A percentile compares a stretch with the other conserved stretches of the same genome.
phyloP scores from a whole-genome alignment of 2,329 filamentous ascomycete genomes.

The Allantophomopsis lycopodina region DNA sequence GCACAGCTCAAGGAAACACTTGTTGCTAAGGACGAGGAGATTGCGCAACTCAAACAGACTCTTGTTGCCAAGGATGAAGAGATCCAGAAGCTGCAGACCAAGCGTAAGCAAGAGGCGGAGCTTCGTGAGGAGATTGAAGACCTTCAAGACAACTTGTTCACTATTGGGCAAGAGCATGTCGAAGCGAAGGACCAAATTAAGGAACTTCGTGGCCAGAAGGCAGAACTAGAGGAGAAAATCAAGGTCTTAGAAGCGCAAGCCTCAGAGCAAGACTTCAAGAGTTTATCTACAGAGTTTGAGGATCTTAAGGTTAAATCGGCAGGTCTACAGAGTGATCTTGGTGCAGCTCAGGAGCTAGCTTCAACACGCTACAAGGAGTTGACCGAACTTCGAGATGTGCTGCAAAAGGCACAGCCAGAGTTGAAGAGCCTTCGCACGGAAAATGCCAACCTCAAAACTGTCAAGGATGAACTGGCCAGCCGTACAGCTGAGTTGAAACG shows the following conservation, averaged over 20 bases:
- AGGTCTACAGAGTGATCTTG: slow-evolving; percentile 68
- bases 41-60: slow-evolving; percentile 13
- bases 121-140: slow-evolving; percentile 77
- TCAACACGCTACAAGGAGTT: slow-evolving; percentile 82
- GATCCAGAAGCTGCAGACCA: slow-evolving; percentile 57
- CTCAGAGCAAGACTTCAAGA: slow-evolving; percentile 14
- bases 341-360: slow-evolving; percentile 74
- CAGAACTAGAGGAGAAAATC: slow-evolving; percentile 39
- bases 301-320: slow-evolving; percentile 57
- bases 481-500: slow-evolving; percentile 51
- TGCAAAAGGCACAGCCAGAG: slow-evolving; percentile 81
- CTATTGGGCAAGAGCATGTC: slow-evolving; percentile 72
- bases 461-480: slow-evolving; percentile 58
- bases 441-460: slow-evolving; percentile 56
- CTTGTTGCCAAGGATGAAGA: slow-evolving; percentile 35
- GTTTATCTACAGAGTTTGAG: slow-evolving; percentile 40
- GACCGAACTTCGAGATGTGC: slow-evolving; percentile 61
- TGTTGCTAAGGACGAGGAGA: slow-evolving; percentile 11
- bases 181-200: slow-evolving; percentile 68
- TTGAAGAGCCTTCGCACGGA: slow-evolving; percentile 68
- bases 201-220: slow-evolving; percentile 55
- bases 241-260: slow-evolving; percentile 11
- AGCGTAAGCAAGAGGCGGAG: slow-evolving; percentile 63
- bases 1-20: slow-evolving; percentile 1
- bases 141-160: slow-evolving; percentile 64